Evolutionary conservation across 257 asterid genomes (phyloP), one percentile per base, ranked within the genome.

Genomic region (Solanum etuberosum): DNA sequence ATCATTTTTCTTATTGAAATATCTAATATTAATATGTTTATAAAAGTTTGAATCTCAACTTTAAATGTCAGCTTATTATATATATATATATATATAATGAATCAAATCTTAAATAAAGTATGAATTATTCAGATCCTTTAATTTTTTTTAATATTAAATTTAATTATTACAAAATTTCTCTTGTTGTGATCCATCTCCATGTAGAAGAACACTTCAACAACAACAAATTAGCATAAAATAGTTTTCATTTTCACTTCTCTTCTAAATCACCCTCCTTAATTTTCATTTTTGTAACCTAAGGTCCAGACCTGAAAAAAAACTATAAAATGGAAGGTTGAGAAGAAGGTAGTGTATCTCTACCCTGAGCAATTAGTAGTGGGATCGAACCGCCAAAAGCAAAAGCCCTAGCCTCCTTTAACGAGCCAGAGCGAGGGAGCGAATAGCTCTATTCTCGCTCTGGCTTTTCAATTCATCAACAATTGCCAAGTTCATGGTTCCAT

Each of bases 381-480:
- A 43, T 78, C 65, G 40, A 78, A 78, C 40, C 27, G 27, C 84
- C 65, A 43, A 78, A 78, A 27, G 84, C 65, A 43, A 16, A 78
- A 78, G 38, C 84, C 84, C 38, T 43, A 78, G 38, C 84, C 54
- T 14, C 65, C 37, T 25, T 27, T 13, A n/a, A 76, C 57, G 38
- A 46, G 67, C 85, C 85, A 46, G 84, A 80, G 84, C 84, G 84
- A 80, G 67, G 20, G 84, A 80, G 84, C 84, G 38, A 15, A 2
- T 4, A 27, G 85, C 85, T 80, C 67, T 46, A 91, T 93, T 23
- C 84, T 48, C n/a, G 38, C 40, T 65, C 83, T 90, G 70, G 40
- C 61, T 7, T 70, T 29, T 86, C 21, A 38, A 67, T 81, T 32
- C 46, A 42, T 78, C 38, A 40, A 77, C 84, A 25, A 15, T 78